phyloP scores from a whole-genome alignment of 179 eudicot species.

The Sideroxylon spinosum region DNA sequence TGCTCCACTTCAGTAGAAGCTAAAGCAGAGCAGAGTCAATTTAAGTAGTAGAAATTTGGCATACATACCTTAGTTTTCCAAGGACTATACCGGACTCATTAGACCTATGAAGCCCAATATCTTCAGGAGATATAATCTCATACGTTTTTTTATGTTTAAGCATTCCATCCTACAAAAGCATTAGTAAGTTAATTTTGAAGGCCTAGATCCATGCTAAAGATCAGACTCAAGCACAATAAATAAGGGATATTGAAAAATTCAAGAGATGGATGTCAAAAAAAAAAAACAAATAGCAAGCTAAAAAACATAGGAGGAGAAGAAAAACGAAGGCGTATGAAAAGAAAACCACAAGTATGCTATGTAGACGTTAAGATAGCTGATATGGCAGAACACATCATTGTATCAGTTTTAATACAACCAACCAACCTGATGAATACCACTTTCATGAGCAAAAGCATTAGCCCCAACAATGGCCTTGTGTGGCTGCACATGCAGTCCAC shows the following conservation, averaged over 20 bases:
- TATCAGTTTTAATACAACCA: neutral
- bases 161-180: slow-evolving; percentile 75
- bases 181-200: neutral
- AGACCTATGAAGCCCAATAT: slow-evolving; percentile 79
- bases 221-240: neutral
- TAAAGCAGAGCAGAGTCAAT: too few relatives aligned
- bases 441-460: slow-evolving; percentile 98
- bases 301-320: too few relatives aligned
- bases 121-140: slow-evolving; percentile 95
- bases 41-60: too few relatives aligned
- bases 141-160: slow-evolving; percentile 81
- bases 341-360: too few relatives aligned
- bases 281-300: too few relatives aligned
- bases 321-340: too few relatives aligned
- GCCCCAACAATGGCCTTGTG: slow-evolving; percentile 98
- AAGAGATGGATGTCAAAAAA: too few relatives aligned
- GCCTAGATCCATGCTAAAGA: neutral
- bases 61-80: slow-evolving; percentile 71
- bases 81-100: slow-evolving; percentile 92
- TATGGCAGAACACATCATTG: too few relatives aligned
- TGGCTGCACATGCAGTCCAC: slow-evolving; percentile 79
- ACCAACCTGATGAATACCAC: slow-evolving; percentile 95
- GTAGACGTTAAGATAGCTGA: too few relatives aligned
- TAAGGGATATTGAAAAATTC: too few relatives aligned
- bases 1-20: too few relatives aligned